phyloP scores from a whole-genome alignment of 306 rosid genomes.

The Begonia fuchsioides region DNA sequence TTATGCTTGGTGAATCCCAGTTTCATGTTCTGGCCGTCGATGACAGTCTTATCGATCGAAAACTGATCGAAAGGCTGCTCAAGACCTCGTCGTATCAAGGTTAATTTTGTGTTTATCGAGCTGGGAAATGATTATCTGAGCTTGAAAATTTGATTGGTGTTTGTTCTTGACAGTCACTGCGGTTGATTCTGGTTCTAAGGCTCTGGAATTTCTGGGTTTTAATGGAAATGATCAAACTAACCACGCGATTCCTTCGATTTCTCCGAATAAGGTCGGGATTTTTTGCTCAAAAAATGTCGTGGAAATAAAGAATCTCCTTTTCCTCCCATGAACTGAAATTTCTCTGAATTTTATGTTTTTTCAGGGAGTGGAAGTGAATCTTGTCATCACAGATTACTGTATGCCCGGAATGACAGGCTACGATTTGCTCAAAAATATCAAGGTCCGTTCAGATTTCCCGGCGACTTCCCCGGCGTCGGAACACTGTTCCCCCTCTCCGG shows the following conservation, averaged over 20 bases:
- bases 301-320: background rate
- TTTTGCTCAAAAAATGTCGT: no score
- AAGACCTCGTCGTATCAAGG: conserved; percentile 81
- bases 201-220: conserved; percentile 75
- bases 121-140: background rate
- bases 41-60: conserved; percentile 73
- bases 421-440: conserved; percentile 84
- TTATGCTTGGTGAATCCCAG: conserved; percentile 54
- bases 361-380: conserved; percentile 77
- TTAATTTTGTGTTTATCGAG: conserved; percentile 5
- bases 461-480: conserved; percentile 9
- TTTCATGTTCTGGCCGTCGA: conserved; percentile 88
- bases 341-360: conserved; percentile 8
- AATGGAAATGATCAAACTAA: conserved; percentile 27
- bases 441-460: conserved; percentile 27
- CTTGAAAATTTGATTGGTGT: background rate
- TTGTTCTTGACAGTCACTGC: conserved; percentile 54
- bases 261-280: conserved; percentile 18
- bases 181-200: conserved; percentile 92
- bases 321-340: conserved; percentile 7
- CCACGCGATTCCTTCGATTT: conserved; percentile 23
- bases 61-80: conserved; percentile 70
- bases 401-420: conserved; percentile 99
- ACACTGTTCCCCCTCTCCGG: no score
- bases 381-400: conserved; percentile 81